phyloP scores from a whole-genome alignment of 176 grass and related monocot species.

The Triticum turgidum region DNA sequence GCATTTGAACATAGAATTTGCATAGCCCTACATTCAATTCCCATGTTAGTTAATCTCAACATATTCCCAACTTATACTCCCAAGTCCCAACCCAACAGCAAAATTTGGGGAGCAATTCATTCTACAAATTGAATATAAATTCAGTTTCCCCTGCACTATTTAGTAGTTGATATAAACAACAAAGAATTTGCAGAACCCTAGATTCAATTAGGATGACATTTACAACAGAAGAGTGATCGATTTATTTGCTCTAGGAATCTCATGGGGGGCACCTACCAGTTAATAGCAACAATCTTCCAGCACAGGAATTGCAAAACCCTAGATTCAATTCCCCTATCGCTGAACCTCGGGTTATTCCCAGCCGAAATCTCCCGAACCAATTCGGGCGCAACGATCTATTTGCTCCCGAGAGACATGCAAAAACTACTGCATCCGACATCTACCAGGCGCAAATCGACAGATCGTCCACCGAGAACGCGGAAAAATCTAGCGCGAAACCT shows the following conservation, averaged over 20 bases:
- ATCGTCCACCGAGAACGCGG: background rate
- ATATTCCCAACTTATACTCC: too few species aligned
- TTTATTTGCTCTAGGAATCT: background rate
- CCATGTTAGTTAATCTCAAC: background rate
- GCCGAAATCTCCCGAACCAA: background rate
- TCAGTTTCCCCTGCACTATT: too few species aligned
- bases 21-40: background rate
- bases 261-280: background rate
- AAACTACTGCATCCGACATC: background rate
- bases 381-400: background rate
- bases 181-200: background rate
- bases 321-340: background rate
- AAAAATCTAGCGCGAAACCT: background rate
- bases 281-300: background rate
- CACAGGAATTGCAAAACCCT: background rate
- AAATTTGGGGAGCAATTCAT: background rate
- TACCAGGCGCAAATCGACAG: background rate
- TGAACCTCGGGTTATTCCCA: background rate
- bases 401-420: too few species aligned
- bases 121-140: background rate
- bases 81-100: too few species aligned
- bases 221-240: background rate
- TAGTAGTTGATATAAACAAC: background rate
- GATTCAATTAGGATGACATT: too few species aligned
- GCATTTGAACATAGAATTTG: background rate